Evolutionary conservation across 768 basidiomycete species (phyloP).

Genomic region (Termitomyces sp.): DNA sequence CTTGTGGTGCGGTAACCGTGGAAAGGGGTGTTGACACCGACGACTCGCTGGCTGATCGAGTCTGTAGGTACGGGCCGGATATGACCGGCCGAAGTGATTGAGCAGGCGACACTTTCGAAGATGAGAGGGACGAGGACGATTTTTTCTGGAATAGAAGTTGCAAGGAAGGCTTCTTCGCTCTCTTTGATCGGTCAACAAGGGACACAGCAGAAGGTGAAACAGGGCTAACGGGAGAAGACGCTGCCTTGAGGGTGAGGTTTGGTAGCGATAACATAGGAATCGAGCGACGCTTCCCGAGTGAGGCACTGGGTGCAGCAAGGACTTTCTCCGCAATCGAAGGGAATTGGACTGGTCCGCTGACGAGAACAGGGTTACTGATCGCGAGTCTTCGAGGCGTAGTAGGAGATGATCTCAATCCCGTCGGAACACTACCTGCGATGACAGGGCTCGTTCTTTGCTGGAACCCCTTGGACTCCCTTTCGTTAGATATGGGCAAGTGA

Average conservation of each 20-base stretch:
- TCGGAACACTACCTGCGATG: slow-evolving; percentile 22
- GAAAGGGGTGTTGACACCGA: slow-evolving; percentile 46
- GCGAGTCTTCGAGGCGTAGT: slow-evolving; percentile 16
- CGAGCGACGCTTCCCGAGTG: slow-evolving; percentile 30
- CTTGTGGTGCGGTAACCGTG: slow-evolving; percentile 55
- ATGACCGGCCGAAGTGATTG: slow-evolving; percentile 21
- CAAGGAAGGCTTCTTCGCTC: slow-evolving; percentile 63
- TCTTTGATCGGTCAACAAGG: slow-evolving; percentile 26
- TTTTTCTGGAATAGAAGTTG: slow-evolving; percentile 64
- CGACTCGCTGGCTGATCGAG: slow-evolving; percentile 38
- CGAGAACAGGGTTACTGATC: slow-evolving; percentile 25
- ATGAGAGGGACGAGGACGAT: slow-evolving; percentile 41
- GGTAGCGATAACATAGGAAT: slow-evolving; percentile 35
- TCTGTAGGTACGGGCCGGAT: slow-evolving; percentile 24
- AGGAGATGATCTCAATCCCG: slow-evolving; percentile 17
- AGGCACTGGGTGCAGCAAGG: slow-evolving; percentile 7
- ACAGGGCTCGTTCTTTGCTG: slow-evolving; percentile 17
- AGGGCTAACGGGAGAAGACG: slow-evolving; percentile 17
- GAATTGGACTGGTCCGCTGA: slow-evolving; percentile 38
- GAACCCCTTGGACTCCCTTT: slow-evolving; percentile 19
- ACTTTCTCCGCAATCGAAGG: slow-evolving; percentile 26
- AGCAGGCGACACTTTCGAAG: slow-evolving; percentile 16
- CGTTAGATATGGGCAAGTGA: slow-evolving; percentile 26
- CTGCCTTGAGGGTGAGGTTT: slow-evolving; percentile 22
- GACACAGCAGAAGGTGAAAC: slow-evolving; percentile 22